Evolutionary conservation across 345 rosid species (phyloP).

Genomic region (Hibiscus tridactylites): DNA sequence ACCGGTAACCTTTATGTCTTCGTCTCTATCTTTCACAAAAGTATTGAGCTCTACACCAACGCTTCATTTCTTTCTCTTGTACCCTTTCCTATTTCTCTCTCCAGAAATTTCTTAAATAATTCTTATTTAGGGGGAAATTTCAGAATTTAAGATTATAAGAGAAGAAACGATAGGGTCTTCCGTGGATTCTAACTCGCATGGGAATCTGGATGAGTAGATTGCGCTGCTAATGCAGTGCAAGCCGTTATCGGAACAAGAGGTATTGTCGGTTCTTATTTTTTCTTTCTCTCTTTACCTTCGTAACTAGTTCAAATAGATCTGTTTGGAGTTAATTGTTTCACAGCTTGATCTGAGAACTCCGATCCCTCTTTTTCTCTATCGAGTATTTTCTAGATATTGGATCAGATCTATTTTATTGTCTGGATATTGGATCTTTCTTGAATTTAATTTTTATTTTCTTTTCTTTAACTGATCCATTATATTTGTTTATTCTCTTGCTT

Average conservation of each 20-base stretch:
- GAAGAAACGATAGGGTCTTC: conserved; percentile 28
- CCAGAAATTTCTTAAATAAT: background rate
- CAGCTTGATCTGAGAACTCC: background rate
- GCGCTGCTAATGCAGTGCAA: conserved; percentile 57
- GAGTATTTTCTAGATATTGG: no score
- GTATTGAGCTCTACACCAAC: background rate
- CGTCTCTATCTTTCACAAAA: background rate
- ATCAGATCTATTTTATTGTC: no score
- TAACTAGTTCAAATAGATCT: background rate
- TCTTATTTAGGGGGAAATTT: background rate
- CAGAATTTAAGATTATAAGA: background rate
- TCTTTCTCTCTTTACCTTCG: background rate
- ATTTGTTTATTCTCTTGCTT: no score
- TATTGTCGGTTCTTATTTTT: background rate
- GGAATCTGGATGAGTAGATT: conserved; percentile 50
- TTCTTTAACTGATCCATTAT: no score
- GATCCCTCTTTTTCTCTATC: no score
- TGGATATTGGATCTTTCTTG: no score
- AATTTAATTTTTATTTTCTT: no score
- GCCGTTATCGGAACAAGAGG: conserved; percentile 50
- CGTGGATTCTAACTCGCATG: conserved; percentile 33
- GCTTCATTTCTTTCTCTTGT: background rate
- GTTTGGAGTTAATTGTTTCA: background rate
- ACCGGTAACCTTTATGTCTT: no score
- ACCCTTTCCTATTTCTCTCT: background rate